A percentile compares a stretch with the other conserved stretches of the same genome.
Conservation (phyloP, 768 basidiomycete genomes). For the Boletus fagicola region DNA sequence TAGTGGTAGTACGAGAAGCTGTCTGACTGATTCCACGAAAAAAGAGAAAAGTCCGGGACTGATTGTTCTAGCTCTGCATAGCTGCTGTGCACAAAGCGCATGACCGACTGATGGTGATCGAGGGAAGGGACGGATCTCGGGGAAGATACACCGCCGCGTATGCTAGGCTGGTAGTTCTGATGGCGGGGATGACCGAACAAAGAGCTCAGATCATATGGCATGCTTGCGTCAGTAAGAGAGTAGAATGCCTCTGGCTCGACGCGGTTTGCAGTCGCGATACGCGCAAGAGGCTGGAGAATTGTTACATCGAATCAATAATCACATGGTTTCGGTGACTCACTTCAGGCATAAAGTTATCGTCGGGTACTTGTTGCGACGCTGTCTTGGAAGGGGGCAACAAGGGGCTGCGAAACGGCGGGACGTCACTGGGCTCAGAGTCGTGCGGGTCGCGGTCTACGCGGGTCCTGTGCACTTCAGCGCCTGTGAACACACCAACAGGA, state of each 20-base stretch:
- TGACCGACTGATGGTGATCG: slow-evolving; percentile 13
- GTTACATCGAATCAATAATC: slow-evolving; percentile 3
- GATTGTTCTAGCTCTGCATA: slow-evolving; percentile 8
- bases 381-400: slow-evolving; percentile 28
- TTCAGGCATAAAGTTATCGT: neutral
- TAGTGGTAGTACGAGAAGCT: slow-evolving; percentile 23
- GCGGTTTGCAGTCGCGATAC: neutral
- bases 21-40: slow-evolving; percentile 26
- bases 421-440: slow-evolving; percentile 2
- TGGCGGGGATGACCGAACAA: slow-evolving; percentile 1
- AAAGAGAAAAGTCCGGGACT: slow-evolving; percentile 16
- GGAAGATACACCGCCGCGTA: neutral
- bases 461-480: neutral
- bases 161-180: slow-evolving; percentile 6
- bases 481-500: neutral
- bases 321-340: slow-evolving; percentile 11
- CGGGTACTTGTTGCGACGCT: neutral
- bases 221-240: neutral
- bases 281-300: slow-evolving; percentile 1
- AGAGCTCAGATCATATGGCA: neutral
- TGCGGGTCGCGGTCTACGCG: neutral
- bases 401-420: slow-evolving; percentile 30
- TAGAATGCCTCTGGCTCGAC: slow-evolving; percentile 2
- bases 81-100: slow-evolving; percentile 9
- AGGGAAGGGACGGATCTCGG: neutral